Base-by-base conservation (phyloP, 1,284 basidiomycete species). In the Dichomitus squalens region DNA sequence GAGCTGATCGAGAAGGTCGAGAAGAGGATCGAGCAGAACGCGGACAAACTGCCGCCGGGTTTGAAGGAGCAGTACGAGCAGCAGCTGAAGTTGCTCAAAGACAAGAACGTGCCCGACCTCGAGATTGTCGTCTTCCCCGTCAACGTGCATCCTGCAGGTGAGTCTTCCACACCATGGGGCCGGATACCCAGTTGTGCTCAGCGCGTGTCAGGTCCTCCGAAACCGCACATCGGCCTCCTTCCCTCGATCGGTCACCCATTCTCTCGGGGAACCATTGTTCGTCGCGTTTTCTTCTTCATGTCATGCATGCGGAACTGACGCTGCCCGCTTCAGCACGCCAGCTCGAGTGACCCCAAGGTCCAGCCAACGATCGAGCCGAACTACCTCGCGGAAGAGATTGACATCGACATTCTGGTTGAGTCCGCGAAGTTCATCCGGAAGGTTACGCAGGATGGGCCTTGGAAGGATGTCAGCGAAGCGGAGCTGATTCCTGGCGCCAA, bases 311-410 rank as follows among this genome's bases (percentile, higher is more conserved):
- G 11, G 4, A 11, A 14, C 3, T n/a, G 12, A 44, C 31, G 5
- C 8, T 18, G 3, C n/a, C 9, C 31, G 11, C 23, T 36, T 1
- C 31, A 72, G 74, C 73, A 75, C 52, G 69, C 75, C 18, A 69
- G 63, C 2, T 74, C 72, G 4, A 49, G 60, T 21, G 70, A 80
- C 58, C 76, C 77, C 1, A 54, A 57, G 2, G 72, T 67, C n/a
- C 69, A 74, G 51, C 76, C 79, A 0, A 62, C 66, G 39, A 66
- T 78, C 29, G 75, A 80, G 55, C 79, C 79, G 44, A 70, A 70
- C 56, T 77, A 76, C 66, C 76, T 79, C 60, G 72, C 69, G 38
- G 68, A 77, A 36, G 66, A 72, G 36, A 71, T 76, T 60, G 70
- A 73, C 39, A 46, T 71, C 27, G 60, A 72, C 35, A 66, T 73